Conservation (phyloP, 192 early-diverging fungal genomes). For the Entrophospora sp. region DNA sequence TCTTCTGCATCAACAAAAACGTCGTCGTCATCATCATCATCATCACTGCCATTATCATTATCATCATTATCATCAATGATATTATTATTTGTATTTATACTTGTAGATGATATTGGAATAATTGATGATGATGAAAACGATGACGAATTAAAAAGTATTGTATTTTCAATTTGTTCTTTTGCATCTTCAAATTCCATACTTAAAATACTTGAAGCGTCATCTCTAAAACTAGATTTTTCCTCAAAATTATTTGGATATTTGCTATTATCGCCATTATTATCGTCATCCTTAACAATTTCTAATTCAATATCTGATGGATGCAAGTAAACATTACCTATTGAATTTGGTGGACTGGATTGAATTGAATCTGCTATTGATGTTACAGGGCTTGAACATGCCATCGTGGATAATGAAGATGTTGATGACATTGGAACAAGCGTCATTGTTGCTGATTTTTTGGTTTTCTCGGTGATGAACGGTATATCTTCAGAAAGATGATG, state of each 20-base stretch:
- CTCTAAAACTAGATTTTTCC: background rate
- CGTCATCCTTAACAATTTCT: background rate
- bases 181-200: background rate
- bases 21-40: constrained; percentile 8
- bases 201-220: background rate
- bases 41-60: background rate
- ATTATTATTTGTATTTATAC: background rate
- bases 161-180: background rate
- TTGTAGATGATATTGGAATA: no score
- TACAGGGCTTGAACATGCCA: background rate
- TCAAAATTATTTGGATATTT: no score
- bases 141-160: no score
- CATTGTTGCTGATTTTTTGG: no score
- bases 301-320: background rate
- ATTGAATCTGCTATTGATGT: background rate
- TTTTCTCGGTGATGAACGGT: no score
- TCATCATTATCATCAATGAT: constrained; percentile 6
- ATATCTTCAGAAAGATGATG: no score
- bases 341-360: background rate
- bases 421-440: background rate
- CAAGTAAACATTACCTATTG: background rate
- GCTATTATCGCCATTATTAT: background rate
- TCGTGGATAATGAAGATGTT: background rate
- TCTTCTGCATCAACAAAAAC: constrained; percentile 8
- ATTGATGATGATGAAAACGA: no score